Base-by-base conservation (phyloP, 495 filamentous ascomycete genomes). In the Penicillium canariense region DNA sequence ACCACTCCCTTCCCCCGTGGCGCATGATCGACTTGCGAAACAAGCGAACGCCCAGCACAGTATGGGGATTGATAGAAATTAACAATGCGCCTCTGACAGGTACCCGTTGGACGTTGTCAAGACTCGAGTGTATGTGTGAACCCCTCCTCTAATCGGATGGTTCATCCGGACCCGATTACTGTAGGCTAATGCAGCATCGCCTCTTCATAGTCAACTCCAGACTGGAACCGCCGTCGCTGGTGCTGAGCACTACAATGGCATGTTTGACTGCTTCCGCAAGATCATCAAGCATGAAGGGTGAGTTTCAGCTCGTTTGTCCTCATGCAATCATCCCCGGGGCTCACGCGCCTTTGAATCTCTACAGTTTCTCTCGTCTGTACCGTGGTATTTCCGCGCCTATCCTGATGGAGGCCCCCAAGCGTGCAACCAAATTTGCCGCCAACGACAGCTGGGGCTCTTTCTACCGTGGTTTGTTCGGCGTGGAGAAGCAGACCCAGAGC, bases 81-180 rank as follows among this genome's bases (percentile, higher is more conserved):
- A 54, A 68, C 55, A 35, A 56, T 47, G 14, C 35, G 35, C 31
- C 40, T 22, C 14, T n/a, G 35, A 42, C 59, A 97, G 91, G 94
- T 98, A 98, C 79, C 94, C 94, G 62, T 79, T 98, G 64, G 94
- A 98, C 73, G 93, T 97, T 39, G 90, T 98, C 65, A 98, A 98
- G 81, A 98, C 94, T 46, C 80, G 94, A 84, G 87, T 98, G 89
- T 95, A 81, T 81, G 89, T 39, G 36, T 43, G 32, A 31, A 15
- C 12, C 1, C 12, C 39, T n/a, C n/a, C 45, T 48, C 53, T 51
- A 35, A 54, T 60, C 62, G 56, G 56, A 59, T 47, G 23, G 15
- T 32, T 53, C 38, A 52, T 48, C 50, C 42, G 17, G 12, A 3
- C 14, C 30, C 46, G 22, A 25, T 23, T 48, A 31, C 46, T 42